phyloP scores from a whole-genome alignment of 1,284 basidiomycete species.

The Pisolithus thermaeus region DNA sequence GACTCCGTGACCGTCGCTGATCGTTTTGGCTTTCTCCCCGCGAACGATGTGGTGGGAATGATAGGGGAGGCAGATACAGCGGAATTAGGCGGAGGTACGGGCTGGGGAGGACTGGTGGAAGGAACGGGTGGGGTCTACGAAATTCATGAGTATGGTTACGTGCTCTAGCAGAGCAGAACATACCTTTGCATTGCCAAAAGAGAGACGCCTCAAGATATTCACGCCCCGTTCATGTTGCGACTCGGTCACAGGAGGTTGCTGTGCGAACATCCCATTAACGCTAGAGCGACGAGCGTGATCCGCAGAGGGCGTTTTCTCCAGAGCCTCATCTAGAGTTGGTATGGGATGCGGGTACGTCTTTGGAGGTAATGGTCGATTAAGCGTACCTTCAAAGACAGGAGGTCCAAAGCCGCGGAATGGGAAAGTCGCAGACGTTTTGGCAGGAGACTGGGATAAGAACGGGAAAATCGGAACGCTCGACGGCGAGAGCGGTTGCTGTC shows the following conservation, averaged over 20 bases:
- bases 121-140: constrained; percentile 11
- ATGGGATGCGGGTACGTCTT: not conserved
- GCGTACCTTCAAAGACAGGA: constrained; percentile 58
- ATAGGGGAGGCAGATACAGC: constrained; percentile 25
- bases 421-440: constrained; percentile 40
- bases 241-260: constrained; percentile 34
- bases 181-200: constrained; percentile 58
- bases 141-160: constrained; percentile 7
- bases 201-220: constrained; percentile 65
- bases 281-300: constrained; percentile 47
- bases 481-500: constrained; percentile 45
- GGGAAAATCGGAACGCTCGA: constrained; percentile 65
- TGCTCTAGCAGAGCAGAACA: constrained; percentile 13
- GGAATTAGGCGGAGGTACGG: constrained; percentile 43
- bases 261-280: constrained; percentile 44
- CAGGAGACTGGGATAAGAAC: constrained; percentile 57
- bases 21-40: constrained; percentile 42
- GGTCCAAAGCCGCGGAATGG: constrained; percentile 55
- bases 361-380: not conserved
- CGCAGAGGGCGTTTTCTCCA: constrained; percentile 38
- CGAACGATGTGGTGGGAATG: constrained; percentile 9
- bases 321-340: constrained; percentile 29
- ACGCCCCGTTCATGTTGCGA: constrained; percentile 56
- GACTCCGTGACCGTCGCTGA: constrained; percentile 53
- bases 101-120: constrained; percentile 29